Percentiles rank a stretch among this genome's conserved stretches.
phyloP scores from a whole-genome alignment of 2,329 filamentous ascomycete genomes.

The Rosellinia necatrix region DNA sequence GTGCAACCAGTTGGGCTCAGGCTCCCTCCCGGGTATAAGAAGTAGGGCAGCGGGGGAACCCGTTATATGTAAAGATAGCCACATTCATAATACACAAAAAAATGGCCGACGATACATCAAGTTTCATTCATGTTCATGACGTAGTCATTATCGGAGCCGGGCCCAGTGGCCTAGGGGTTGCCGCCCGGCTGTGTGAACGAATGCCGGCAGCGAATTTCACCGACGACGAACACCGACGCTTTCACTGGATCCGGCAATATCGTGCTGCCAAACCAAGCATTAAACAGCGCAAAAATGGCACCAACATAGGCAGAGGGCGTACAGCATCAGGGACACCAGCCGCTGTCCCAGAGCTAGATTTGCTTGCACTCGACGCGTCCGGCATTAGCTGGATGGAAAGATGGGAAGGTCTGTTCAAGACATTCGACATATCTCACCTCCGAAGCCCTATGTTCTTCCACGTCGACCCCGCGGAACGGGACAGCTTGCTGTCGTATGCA shows the following conservation, averaged over 20 bases:
- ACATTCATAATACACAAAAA: slow-evolving; percentile 5
- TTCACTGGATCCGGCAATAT: slow-evolving; percentile 75
- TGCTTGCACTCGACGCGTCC: slow-evolving; percentile 70
- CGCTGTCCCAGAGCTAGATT: slow-evolving; percentile 39
- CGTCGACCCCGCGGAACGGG: slow-evolving; percentile 74
- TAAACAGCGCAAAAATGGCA: slow-evolving; percentile 54
- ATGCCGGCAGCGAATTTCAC: slow-evolving; percentile 81
- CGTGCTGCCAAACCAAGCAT: slow-evolving; percentile 60
- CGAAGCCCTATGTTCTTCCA: slow-evolving; percentile 86
- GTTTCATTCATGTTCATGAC: slow-evolving; percentile 56
- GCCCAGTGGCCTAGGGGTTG: slow-evolving; percentile 74
- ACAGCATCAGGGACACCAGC: slow-evolving; percentile 38
- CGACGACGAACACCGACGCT: slow-evolving; percentile 81
- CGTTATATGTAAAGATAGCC: background rate
- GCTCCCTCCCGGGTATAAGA: slow-evolving; percentile 10
- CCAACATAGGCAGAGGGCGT: slow-evolving; percentile 33
- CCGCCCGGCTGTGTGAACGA: slow-evolving; percentile 71
- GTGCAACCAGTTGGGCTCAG: too few relatives aligned
- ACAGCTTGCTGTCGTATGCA: slow-evolving; percentile 72
- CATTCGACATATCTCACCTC: slow-evolving; percentile 71
- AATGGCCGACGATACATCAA: slow-evolving; percentile 24
- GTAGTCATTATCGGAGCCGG: slow-evolving; percentile 76
- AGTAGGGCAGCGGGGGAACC: background rate
- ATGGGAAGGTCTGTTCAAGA: slow-evolving; percentile 72
- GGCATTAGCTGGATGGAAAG: slow-evolving; percentile 68